Conservation (phyloP, 768 basidiomycete genomes). For the Panaeolus papilionaceus region DNA sequence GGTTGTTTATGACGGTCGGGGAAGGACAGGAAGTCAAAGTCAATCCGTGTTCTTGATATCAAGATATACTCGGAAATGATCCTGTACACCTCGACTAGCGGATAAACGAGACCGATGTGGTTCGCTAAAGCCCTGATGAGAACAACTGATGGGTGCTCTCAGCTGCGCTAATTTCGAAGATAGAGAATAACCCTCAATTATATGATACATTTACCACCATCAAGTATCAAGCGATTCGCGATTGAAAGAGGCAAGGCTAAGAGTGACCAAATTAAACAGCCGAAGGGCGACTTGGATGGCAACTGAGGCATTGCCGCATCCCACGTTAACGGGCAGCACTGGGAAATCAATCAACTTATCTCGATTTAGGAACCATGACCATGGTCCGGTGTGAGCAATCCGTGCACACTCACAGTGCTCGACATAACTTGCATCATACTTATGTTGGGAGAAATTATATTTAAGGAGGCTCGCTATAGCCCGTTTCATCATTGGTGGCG, state of each 20-base stretch:
- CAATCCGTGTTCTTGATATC: background rate
- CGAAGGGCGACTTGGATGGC: background rate
- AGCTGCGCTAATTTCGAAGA: slow-evolving; percentile 9
- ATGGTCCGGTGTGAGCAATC: background rate
- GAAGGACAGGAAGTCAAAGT: background rate
- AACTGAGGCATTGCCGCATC: slow-evolving; percentile 8
- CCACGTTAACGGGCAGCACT: background rate
- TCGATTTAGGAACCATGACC: background rate
- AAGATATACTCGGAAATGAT: background rate
- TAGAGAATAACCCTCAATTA: background rate
- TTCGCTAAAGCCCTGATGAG: background rate
- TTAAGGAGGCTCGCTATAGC: background rate
- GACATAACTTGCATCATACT: background rate
- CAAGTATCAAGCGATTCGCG: background rate
- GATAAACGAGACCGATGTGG: background rate
- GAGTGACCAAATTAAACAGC: background rate
- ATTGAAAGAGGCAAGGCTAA: background rate
- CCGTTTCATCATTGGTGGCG: slow-evolving; percentile 4
- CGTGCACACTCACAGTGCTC: background rate
- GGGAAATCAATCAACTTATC: slow-evolving; percentile 1
- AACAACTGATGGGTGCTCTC: slow-evolving; percentile 9
- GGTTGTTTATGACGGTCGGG: background rate
- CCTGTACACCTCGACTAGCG: background rate
- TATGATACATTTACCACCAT: slow-evolving; percentile 15
- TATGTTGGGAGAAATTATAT: background rate